Conservation (phyloP, 2,329 filamentous ascomycete species). For the Aspergillus sp. region DNA sequence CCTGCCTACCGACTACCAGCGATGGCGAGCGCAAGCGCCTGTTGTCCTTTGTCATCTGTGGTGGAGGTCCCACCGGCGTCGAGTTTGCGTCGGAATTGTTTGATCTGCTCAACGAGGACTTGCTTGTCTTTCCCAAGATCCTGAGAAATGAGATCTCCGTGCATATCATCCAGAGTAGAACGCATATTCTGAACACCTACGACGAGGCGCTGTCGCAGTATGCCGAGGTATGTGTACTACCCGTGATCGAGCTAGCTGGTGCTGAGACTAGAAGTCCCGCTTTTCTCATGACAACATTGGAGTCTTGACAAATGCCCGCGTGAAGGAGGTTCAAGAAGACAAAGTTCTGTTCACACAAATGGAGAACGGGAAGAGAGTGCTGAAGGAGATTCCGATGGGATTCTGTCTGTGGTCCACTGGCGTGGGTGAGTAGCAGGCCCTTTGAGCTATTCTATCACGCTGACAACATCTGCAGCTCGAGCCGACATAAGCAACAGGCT, state of each 20-base stretch:
- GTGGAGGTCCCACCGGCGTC: conserved; percentile 90
- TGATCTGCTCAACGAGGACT: conserved; percentile 91
- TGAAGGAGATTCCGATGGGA: conserved; percentile 88
- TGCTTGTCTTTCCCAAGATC: conserved; percentile 75
- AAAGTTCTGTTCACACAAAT: conserved; percentile 85
- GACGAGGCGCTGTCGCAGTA: conserved; percentile 89
- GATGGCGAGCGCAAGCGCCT: conserved; percentile 81
- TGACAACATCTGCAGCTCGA: conserved; percentile 45
- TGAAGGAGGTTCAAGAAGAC: conserved; percentile 76
- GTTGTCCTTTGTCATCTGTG: conserved; percentile 90
- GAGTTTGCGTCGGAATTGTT: conserved; percentile 96
- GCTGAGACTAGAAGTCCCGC: conserved; percentile 43
- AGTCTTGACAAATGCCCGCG: conserved; percentile 83
- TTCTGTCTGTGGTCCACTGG: conserved; percentile 98
- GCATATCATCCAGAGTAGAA: conserved; percentile 87
- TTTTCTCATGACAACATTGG: conserved; percentile 88
- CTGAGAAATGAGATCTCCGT: conserved; percentile 97
- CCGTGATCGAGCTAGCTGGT: not conserved
- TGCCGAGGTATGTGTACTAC: conserved; percentile 52
- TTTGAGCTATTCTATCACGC: not conserved
- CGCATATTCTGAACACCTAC: conserved; percentile 96
- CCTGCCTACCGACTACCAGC: conserved; percentile 82
- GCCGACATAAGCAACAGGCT: conserved; percentile 69
- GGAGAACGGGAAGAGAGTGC: conserved; percentile 62
- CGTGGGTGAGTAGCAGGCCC: conserved; percentile 44